Evolutionary conservation across 108 stramenopile species (phyloP).

Genomic region (Mediolabrus comicus): DNA sequence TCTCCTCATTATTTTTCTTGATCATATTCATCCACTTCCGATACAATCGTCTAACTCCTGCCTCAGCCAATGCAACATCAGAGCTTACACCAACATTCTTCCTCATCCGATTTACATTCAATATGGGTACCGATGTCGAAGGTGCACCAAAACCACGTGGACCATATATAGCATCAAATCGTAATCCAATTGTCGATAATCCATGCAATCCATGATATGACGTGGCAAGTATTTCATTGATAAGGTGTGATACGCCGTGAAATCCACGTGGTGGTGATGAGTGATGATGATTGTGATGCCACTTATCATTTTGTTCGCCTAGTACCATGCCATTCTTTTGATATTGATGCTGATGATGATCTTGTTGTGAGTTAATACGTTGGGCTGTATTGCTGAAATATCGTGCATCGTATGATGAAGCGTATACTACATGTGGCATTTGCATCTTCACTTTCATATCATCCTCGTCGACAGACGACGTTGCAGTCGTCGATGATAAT

Average conservation of each 20-base stretch:
- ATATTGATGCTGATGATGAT: neutral
- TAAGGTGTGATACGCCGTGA: slow-evolving; percentile 32
- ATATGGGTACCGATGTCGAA: slow-evolving; percentile 30
- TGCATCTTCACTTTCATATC: slow-evolving; percentile 11
- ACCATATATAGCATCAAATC: slow-evolving; percentile 71
- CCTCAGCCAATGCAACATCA: slow-evolving; percentile 37
- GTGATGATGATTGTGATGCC: neutral
- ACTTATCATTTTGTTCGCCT: slow-evolving; percentile 19
- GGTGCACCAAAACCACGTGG: slow-evolving; percentile 70
- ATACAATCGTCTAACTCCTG: slow-evolving; percentile 23
- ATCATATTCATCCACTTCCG: slow-evolving; percentile 15
- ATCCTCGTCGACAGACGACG: slow-evolving; percentile 3
- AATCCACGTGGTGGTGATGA: slow-evolving; percentile 23
- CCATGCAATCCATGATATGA: slow-evolving; percentile 47
- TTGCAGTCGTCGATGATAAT: neutral
- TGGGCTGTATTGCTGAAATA: slow-evolving; percentile 19
- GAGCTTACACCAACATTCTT: slow-evolving; percentile 22
- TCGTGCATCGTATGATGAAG: slow-evolving; percentile 40
- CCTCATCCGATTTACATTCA: slow-evolving; percentile 18
- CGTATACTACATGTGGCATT: slow-evolving; percentile 41
- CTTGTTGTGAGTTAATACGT: slow-evolving; percentile 27
- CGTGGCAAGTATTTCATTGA: slow-evolving; percentile 75
- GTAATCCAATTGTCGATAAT: slow-evolving; percentile 52
- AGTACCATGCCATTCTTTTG: neutral
- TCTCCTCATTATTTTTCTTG: neutral